These are phyloP conservation scores for Malassezia restricta DNA, from an alignment of 1,284 basidiomycete genomes.

Conservation along the genomic window DNA sequence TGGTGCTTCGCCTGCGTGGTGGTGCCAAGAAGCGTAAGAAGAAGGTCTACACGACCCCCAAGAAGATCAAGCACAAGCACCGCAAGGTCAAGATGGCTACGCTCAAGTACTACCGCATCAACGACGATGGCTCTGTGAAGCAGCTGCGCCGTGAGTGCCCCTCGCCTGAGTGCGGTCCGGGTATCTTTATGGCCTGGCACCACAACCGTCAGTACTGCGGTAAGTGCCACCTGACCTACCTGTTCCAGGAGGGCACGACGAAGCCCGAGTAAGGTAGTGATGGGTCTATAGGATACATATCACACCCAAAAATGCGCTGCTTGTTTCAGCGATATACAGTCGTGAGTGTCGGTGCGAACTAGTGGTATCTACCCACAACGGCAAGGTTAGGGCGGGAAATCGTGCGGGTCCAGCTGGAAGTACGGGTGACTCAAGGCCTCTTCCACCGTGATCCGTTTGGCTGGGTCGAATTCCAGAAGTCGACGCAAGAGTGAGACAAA, in stretches of 20 bases:
- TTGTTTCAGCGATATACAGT: neutral
- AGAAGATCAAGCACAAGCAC: slow-evolving; percentile 99
- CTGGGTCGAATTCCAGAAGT: slow-evolving; percentile 81
- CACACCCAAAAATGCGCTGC: neutral
- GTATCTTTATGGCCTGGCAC: slow-evolving; percentile 46
- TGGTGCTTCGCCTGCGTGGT: slow-evolving; percentile 60
- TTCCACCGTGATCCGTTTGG: slow-evolving; percentile 49
- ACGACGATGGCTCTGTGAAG: slow-evolving; percentile 98
- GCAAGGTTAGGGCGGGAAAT: slow-evolving; percentile 25
- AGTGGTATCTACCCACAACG: neutral
- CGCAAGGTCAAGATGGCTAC: slow-evolving; percentile 99
- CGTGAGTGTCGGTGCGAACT: neutral
- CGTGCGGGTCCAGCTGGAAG: slow-evolving; percentile 33
- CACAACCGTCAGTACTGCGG: slow-evolving; percentile 46
- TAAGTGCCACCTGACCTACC: slow-evolving; percentile 47
- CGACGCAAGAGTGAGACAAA: slow-evolving; percentile 77
- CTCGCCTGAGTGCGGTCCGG: slow-evolving; percentile 42
- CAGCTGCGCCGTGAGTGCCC: slow-evolving; percentile 95
- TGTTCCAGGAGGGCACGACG: slow-evolving; percentile 42
- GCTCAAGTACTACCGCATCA: slow-evolving; percentile 99
- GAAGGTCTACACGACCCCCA: slow-evolving; percentile 96
- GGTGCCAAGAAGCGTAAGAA: slow-evolving; percentile 99
- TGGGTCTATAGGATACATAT: no score
- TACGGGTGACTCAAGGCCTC: slow-evolving; percentile 42
- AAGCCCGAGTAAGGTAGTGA: slow-evolving; percentile 12